Percentiles rank a stretch among this genome's conserved stretches.
Evolutionary conservation across 176 grass and related monocot genomes (phyloP).

Genomic region (Musa acuminata): DNA sequence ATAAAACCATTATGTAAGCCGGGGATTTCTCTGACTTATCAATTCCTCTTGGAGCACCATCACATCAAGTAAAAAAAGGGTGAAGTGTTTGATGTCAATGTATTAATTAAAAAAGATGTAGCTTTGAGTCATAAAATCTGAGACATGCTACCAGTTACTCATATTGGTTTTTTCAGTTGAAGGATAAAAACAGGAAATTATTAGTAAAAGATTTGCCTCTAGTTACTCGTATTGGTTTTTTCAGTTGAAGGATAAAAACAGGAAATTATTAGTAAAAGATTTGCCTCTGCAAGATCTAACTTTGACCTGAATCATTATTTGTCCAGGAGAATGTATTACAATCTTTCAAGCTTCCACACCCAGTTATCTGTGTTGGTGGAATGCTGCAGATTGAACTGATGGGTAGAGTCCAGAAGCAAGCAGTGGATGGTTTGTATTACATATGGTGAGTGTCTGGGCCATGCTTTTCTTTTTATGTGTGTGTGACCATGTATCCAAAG

Average conservation of each 20-base stretch:
- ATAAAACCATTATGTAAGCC: background rate
- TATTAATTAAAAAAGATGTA: background rate
- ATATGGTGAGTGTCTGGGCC: constrained; percentile 48
- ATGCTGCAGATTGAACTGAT: constrained; percentile 65
- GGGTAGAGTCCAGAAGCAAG: constrained; percentile 60
- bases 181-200: background rate
- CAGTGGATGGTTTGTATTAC: constrained; percentile 52
- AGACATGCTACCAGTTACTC: background rate
- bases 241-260: background rate
- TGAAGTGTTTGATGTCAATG: background rate
- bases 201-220: background rate
- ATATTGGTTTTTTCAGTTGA: no score
- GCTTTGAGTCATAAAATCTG: background rate
- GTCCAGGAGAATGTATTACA: constrained; percentile 61
- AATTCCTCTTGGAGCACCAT: background rate
- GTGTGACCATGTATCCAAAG: background rate
- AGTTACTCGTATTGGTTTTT: no score
- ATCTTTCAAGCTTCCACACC: constrained; percentile 55
- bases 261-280: background rate
- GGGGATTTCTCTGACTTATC: background rate
- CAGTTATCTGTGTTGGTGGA: constrained; percentile 64
- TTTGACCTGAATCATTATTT: background rate
- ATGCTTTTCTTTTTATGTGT: background rate
- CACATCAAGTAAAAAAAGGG: background rate
- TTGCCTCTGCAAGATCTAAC: background rate